phyloP scores from a whole-genome alignment of 2,329 filamentous ascomycete species.

The Colletotrichum spinosum region DNA sequence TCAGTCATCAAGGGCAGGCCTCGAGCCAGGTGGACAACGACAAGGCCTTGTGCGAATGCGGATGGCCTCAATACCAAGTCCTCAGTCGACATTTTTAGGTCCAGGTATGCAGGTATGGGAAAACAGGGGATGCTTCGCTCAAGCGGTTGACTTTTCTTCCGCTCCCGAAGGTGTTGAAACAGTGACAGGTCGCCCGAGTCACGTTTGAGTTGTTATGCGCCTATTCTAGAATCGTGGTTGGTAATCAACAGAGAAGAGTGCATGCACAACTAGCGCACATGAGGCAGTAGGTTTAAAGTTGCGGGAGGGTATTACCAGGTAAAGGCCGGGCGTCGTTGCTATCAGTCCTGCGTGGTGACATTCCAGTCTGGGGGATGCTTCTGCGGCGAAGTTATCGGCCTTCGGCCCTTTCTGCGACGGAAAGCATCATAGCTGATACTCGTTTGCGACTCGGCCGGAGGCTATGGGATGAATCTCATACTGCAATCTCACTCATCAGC shows the following conservation, averaged over 20 bases:
- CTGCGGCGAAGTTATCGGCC: conserved; percentile 9
- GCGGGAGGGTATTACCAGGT: background rate
- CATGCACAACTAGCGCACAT: background rate
- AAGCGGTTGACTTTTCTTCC: conserved; percentile 13
- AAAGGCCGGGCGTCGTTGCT: background rate
- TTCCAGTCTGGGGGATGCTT: conserved; percentile 3
- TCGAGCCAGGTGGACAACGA: conserved; percentile 11
- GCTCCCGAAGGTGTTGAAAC: conserved; percentile 21
- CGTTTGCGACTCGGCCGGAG: conserved; percentile 31
- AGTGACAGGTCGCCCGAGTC: conserved; percentile 25
- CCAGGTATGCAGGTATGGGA: background rate
- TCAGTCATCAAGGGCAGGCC: conserved; percentile 16
- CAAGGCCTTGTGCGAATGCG: background rate
- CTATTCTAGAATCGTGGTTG: conserved; percentile 19
- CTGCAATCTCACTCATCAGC: conserved; percentile 14
- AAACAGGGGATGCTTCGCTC: background rate
- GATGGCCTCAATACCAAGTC: background rate
- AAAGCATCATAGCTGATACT: conserved; percentile 34
- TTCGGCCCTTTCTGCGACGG: conserved; percentile 27
- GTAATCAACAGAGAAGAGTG: background rate
- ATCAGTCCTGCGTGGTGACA: background rate
- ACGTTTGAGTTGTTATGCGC: conserved; percentile 19
- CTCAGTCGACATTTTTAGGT: conserved; percentile 7
- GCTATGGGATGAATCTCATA: conserved; percentile 33
- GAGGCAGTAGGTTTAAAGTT: conserved; percentile 1